Evolutionary conservation across 2,329 filamentous ascomycete species (phyloP), one percentile per base, ranked within the genome.

Genomic region (Lecanoromycetidae sp.): DNA sequence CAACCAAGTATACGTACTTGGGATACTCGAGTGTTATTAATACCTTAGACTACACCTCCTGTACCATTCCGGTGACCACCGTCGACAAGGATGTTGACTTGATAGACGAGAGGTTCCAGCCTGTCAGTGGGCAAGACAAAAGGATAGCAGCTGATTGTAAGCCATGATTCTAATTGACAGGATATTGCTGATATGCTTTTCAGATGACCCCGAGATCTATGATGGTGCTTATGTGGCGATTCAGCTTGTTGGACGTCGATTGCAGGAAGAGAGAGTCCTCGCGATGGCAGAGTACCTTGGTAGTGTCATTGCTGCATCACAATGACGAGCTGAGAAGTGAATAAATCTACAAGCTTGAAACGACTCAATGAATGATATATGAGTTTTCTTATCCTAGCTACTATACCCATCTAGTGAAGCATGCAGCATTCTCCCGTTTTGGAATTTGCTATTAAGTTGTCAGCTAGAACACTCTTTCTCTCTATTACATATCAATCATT

Each of bases 1-100:
- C 67, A 0, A 63, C 64, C 8, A 65, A 67, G 46, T 77, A 67
- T 55, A 66, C 63, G 13, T 66, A 71, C 52, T 63, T 68, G 47
- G 70, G 65, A 36, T 73, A 55, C 43, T 42, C 53, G 8, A 44
- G 10, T 27, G 47, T 65, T 10, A 64, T 77, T 36, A 80, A 80
- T 53, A 39, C 75, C 15, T 53, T 79, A 15, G 75, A 80, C 55
- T 79, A 79, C 48, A 74, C 70, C 1, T 64, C 63, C 26, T 68
- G 70, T 0, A 66, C 72, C 1, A 64, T 80, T 15, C 77, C 77
- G 0, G 72, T 79, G 1, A 77, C 74, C 0, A 67, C 59, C 35
- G 73, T 69, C 0, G 68, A 79, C 48, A 71, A 72, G 55, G 57
- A 44, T 0, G 42, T 77, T 4, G 77, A 80, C 56, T 54, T 60